Evolutionary conservation across 306 rosid species (phyloP).

Genomic region (Cyclanthera cordifolia): DNA sequence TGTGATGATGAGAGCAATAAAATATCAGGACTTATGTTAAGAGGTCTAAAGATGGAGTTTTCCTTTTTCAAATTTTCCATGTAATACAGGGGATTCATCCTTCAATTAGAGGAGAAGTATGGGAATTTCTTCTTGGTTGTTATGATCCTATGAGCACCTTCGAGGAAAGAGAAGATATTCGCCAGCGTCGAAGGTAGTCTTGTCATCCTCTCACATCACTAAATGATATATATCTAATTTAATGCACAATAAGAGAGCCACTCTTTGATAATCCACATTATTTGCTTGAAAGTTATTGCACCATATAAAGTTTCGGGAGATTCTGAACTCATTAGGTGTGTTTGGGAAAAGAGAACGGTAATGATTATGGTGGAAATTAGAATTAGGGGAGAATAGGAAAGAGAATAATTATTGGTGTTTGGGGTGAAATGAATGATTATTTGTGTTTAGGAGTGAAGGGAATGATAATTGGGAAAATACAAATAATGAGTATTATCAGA

Average conservation of each 20-base stretch:
- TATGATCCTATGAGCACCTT: constrained; percentile 70
- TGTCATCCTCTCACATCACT: neutral
- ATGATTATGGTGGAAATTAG: no score
- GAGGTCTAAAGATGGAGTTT: neutral
- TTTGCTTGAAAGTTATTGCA: neutral
- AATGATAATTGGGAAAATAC: no score
- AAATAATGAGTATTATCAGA: no score
- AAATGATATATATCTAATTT: neutral
- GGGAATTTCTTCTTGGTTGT: constrained; percentile 98
- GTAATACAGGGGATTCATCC: constrained; percentile 85
- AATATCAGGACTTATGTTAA: neutral
- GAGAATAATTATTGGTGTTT: no score
- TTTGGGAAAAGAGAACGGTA: no score
- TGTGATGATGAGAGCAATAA: neutral
- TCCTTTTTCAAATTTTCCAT: constrained; percentile 7
- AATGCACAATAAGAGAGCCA: neutral
- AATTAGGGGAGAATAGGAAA: no score
- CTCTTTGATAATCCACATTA: neutral
- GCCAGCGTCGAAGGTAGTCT: constrained; percentile 54
- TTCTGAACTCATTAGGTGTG: neutral
- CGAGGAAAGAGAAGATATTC: constrained; percentile 81
- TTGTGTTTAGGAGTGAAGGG: no score
- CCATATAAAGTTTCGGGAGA: neutral
- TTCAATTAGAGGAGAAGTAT: constrained; percentile 91
- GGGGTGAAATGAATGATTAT: no score